Evolutionary conservation across 208 protist species (phyloP).

Genomic region (Trypanosoma congolense): DNA sequence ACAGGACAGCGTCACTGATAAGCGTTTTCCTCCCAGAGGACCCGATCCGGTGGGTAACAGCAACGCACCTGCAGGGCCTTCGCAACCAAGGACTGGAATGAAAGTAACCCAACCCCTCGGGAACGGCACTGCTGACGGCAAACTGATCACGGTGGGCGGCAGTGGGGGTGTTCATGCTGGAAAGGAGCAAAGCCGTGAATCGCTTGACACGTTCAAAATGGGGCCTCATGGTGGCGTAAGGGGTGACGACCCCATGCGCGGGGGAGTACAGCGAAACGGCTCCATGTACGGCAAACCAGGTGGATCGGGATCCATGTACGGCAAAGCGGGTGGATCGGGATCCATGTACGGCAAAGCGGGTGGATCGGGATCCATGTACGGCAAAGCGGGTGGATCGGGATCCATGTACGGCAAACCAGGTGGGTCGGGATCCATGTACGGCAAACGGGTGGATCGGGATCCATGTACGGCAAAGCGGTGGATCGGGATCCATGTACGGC

Average conservation of each 20-base stretch:
- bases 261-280: conserved; percentile 13
- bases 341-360: conserved; percentile 29
- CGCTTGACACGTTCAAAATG: background rate
- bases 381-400: conserved; percentile 23
- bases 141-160: background rate
- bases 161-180: background rate
- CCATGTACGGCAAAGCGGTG: conserved; percentile 29
- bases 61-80: background rate
- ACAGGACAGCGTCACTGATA: background rate
- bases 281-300: conserved; percentile 30
- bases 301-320: conserved; percentile 28
- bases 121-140: background rate
- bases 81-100: background rate
- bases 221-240: conserved; percentile 27
- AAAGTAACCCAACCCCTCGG: background rate
- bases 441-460: conserved; percentile 17
- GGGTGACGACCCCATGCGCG: conserved; percentile 27
- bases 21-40: no score
- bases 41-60: background rate
- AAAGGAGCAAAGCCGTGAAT: background rate
- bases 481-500: no score
- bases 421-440: conserved; percentile 21
- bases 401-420: conserved; percentile 36
- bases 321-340: conserved; percentile 10
- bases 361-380: conserved; percentile 42